Base-by-base conservation (phyloP, 2,329 filamentous ascomycete species). In the Aureobasidium sp. region DNA sequence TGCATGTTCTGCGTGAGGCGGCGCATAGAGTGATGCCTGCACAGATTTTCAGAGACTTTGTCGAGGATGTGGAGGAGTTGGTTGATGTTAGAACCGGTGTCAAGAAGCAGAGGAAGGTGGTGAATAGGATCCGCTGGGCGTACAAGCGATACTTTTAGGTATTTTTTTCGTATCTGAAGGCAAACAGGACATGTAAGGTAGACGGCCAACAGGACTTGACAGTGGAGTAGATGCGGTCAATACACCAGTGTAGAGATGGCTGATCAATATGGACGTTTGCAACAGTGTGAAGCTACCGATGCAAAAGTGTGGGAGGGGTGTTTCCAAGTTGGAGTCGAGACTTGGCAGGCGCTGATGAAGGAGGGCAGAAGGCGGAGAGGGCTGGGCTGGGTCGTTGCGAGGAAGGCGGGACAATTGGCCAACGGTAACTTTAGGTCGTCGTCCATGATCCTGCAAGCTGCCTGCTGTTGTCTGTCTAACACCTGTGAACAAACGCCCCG, bases 91-190 rank as follows among this genome's bases (percentile, higher is more conserved):
- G 84, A 50, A 87, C 85, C 67, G 90, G 91, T 2, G 82, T 96
- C 57, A 83, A 86, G 68, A 82, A 86, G 67, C 93, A 97, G 77
- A 81, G 86, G 63, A 87, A 85, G 71, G 89, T 93, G 47, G 77
- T 96, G 59, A 85, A 92, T 68, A 82, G 94, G 63, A 91, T 97
- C 67, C 82, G 90, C 65, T 97, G 94, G 93, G 88, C 89, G 4
- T 97, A 97, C 78, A 84, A 84, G 2, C 87, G 86, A 71, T 97
- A 89, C 88, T 73, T 80, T 32, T 69, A 62, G 59, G 29, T 53
- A 25, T 16, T 1, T 39, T 25, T 42, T 21, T 29, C 37, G 25
- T 54, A 16, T 14, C 32, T 16, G 16, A 21, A 41, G 50, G 34
- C 14, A 42, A 30, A 54, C 21, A 21, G 21, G 21, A 21, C 21